phyloP scores from a whole-genome alignment of 768 basidiomycete genomes.

The Podaxis sp. region DNA sequence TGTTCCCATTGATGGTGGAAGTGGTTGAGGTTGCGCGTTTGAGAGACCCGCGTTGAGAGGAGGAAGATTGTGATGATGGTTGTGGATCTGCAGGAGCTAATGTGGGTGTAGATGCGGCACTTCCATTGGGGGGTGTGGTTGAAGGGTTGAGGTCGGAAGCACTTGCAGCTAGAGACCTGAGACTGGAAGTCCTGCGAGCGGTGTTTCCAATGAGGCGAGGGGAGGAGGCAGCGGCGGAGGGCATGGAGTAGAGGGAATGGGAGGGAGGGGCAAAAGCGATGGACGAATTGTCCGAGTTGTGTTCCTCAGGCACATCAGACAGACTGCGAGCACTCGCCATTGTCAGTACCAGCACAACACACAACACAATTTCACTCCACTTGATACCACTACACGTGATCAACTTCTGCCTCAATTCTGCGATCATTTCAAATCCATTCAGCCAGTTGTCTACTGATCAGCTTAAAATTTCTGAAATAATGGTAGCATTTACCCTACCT shows the following conservation, averaged over 20 bases:
- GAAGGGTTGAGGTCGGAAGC: constrained; percentile 11
- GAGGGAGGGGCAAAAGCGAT: background rate
- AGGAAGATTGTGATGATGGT: background rate
- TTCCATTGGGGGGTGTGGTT: background rate
- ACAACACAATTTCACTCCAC: background rate
- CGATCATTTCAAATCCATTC: too few species aligned
- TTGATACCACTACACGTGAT: background rate
- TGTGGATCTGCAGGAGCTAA: too few species aligned
- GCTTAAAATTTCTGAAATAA: too few species aligned
- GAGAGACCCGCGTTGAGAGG: background rate
- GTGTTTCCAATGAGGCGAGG: background rate
- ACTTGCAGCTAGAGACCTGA: constrained; percentile 9
- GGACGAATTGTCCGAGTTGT: constrained; percentile 9
- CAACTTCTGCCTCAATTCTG: background rate
- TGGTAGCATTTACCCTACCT: too few species aligned
- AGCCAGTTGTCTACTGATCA: too few species aligned
- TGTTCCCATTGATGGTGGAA: background rate
- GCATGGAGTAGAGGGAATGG: background rate
- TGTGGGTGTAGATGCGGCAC: background rate
- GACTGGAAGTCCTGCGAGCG: constrained; percentile 1
- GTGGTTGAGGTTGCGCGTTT: background rate
- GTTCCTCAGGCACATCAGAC: constrained; percentile 32
- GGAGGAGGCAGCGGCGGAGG: background rate
- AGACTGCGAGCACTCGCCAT: constrained; percentile 15
- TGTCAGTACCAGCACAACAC: background rate